Evolutionary conservation across 108 stramenopile species (phyloP), one percentile per base, ranked within the genome.

Genomic region (Poteriospumella lacustris): DNA sequence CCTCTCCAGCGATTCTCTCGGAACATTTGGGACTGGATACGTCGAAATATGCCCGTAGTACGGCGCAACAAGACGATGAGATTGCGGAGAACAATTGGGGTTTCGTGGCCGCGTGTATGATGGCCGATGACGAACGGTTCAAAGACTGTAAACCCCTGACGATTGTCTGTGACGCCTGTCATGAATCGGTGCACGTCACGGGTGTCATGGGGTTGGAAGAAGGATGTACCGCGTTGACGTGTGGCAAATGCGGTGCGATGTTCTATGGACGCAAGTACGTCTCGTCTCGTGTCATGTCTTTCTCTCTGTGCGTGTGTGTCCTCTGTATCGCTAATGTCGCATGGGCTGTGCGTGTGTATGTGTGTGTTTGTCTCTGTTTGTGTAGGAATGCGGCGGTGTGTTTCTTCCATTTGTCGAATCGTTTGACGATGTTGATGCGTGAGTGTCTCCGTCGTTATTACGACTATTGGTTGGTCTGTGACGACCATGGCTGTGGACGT

Each of bases 21-120:
- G 80, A 82, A 58, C 64, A 75, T 36, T 77, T 89, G 58, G 88
- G 88, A 34, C 82, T 89, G n/a, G 88, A 89, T 44, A 58, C 85
- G 24, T 24, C 76, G 42, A 75, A 81, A 58, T 85, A 80, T n/a
- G 43, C 15, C 31, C n/a, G 31, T n/a, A 58, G 0, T 79, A 68
- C n/a, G n/a, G n/a, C n/a, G n/a, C n/a, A 75, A 33, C 80, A 26
- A 77, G 41, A 28, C 28, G 29, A 33, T 67, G 36, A 39, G 39
- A 33, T 29, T 60, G 41, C 9, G 15, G 43, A 67, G 15, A 26
- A 1, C 24, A 60, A 76, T n/a, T 77, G 80, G 83, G 84, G 82
- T 28, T 87, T 84, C 59, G 75, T 78, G 36, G 85, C 86, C 0
- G 47, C 29, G 44, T 58, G 59, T 43, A 19, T 34, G 43, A 75